These are phyloP conservation scores for Suillus lakei DNA, from an alignment of 768 basidiomycete species.

Conservation along the genomic window DNA sequence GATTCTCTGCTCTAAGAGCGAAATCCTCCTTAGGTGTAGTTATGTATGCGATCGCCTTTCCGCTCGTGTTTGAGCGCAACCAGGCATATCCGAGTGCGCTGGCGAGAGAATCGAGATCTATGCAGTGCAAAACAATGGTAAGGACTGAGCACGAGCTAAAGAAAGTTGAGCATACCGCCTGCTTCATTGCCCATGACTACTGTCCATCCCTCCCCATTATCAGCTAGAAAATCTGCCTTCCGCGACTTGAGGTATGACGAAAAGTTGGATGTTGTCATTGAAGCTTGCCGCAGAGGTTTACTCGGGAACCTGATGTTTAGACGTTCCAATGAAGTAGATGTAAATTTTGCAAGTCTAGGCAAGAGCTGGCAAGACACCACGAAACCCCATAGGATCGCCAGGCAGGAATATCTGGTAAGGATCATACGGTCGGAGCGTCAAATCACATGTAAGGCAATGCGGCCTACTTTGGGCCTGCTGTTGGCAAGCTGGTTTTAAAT, in stretches of 20 bases:
- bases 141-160: constrained; percentile 3
- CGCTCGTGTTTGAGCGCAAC: constrained; percentile 58
- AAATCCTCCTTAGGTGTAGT: constrained; percentile 74
- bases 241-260: constrained; percentile 47
- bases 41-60: constrained; percentile 70
- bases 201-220: constrained; percentile 70
- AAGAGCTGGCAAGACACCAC: background rate
- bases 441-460: background rate
- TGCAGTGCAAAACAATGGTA: background rate
- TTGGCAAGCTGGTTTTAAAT: background rate
- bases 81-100: constrained; percentile 86
- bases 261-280: constrained; percentile 32
- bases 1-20: constrained; percentile 58
- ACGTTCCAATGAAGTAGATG: background rate
- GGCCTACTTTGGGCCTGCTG: background rate
- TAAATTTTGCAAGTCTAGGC: background rate
- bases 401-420: background rate
- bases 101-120: constrained; percentile 91
- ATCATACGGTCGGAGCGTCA: background rate
- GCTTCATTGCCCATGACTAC: constrained; percentile 97
- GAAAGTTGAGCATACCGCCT: constrained; percentile 61
- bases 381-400: background rate
- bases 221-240: constrained; percentile 66
- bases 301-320: background rate
- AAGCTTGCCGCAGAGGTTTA: background rate